A percentile compares a stretch with the other conserved stretches of the same genome.
These are phyloP conservation scores for Aspergillus bertholletiae DNA, from an alignment of 495 filamentous ascomycete genomes.

Conservation along the genomic window DNA sequence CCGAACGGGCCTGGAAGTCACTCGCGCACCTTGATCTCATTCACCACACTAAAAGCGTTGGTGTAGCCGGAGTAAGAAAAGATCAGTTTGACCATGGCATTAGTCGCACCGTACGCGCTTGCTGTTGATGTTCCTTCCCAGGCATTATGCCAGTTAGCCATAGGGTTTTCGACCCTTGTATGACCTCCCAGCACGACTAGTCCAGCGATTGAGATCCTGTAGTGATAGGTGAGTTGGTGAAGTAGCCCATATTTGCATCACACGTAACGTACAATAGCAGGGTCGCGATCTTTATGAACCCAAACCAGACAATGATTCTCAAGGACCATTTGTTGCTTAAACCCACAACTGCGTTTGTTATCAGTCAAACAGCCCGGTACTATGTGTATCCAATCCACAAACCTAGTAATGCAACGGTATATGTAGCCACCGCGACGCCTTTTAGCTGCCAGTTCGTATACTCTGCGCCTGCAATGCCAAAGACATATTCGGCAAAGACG, in stretches of 20 bases:
- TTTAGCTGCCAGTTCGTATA: slow-evolving; percentile 57
- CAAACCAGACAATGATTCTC: background rate
- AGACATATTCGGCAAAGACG: slow-evolving; percentile 56
- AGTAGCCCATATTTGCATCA: background rate
- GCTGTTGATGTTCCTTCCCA: slow-evolving; percentile 48
- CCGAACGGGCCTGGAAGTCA: background rate
- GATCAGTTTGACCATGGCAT: slow-evolving; percentile 59
- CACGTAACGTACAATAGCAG: slow-evolving; percentile 32
- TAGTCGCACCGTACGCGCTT: slow-evolving; percentile 53
- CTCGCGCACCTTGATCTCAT: slow-evolving; percentile 53
- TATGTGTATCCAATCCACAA: slow-evolving; percentile 22
- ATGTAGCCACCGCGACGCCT: slow-evolving; percentile 58
- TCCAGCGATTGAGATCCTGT: slow-evolving; percentile 52
- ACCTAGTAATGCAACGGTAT: slow-evolving; percentile 45
- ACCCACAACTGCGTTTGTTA: background rate
- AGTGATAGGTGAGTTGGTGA: background rate
- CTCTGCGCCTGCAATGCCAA: slow-evolving; percentile 40
- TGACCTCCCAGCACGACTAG: slow-evolving; percentile 59
- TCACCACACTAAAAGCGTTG: slow-evolving; percentile 64
- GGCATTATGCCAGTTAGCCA: slow-evolving; percentile 53
- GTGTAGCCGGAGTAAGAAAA: slow-evolving; percentile 61
- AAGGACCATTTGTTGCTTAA: slow-evolving; percentile 42
- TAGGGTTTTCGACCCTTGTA: slow-evolving; percentile 51
- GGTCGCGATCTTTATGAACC: background rate
- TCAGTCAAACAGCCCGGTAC: background rate